Base-by-base conservation (phyloP, 805 yeast genomes). In the Metschnikowia sp. region DNA sequence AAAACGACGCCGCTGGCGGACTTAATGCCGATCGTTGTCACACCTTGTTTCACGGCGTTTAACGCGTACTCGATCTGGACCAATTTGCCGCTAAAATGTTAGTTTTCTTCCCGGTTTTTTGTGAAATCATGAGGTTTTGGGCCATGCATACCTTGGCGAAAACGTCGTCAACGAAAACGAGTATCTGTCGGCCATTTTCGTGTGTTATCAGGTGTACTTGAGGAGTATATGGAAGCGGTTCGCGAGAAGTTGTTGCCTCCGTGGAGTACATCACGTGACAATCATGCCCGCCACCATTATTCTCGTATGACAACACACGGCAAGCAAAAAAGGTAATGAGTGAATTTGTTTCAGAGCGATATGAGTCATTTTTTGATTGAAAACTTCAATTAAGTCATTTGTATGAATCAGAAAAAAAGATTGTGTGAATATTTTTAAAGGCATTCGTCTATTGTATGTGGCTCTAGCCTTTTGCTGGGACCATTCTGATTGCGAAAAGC, bases 51-150 rank as follows among this genome's bases (percentile, higher is more conserved):
- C 38, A 94, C 99, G 1, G 97, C 98, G 57, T 92, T 91, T 59
- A 94, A 76, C 13, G 99, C 99, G 68, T 94, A 92, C 68, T 94
- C 99, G 60, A 94, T 94, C 74, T 94, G 99, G 42, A 91, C 96
- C 56, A 94, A 81, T 75, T 94, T 94, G 57, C 99, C 99, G 69
- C 96, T 88, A 36, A 19, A n/a, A 2, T 45, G 68, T 59, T 64
- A 63, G 68, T 57, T 19, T 36, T 33, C 2, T 22, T 10, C 26
- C n/a, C 18, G 5, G 5, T 22, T 22, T 22, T 22, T 22, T 22
- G 26, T 22, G 26, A 2, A 26, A 33, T 7, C 19, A 22, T n/a
- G 18, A 32, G 39, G n/a, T n/a, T 8, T 12, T 19, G 10, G n/a
- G 19, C 12, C 8, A 5, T 40, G 76, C 86, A 57, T 78, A 85